Evolutionary conservation across 2,329 filamentous ascomycete genomes (phyloP).

Genomic region (Gaeumannomyces sp.): DNA sequence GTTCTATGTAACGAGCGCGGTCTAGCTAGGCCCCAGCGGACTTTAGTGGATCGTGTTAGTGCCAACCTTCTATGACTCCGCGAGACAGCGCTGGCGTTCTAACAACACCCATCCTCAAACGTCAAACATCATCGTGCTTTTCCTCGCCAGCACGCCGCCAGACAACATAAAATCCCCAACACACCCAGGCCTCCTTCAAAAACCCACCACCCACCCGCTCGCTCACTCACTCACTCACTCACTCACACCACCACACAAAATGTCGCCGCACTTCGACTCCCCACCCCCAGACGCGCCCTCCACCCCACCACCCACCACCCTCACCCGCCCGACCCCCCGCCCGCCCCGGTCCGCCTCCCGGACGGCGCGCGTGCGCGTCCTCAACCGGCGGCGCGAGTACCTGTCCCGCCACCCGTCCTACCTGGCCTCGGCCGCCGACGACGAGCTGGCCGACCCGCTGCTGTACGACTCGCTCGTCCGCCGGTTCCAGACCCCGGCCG

Average conservation of each 20-base stretch:
- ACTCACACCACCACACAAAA: not conserved
- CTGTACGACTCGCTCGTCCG: slow-evolving; percentile 78
- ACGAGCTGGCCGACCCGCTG: slow-evolving; percentile 51
- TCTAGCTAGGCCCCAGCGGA: too few relatives aligned
- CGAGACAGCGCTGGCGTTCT: too few relatives aligned
- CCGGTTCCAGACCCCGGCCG: slow-evolving; percentile 65
- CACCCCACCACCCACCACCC: not conserved
- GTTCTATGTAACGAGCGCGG: too few relatives aligned
- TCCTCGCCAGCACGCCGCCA: too few relatives aligned
- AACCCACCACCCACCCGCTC: not conserved
- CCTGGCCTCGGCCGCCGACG: slow-evolving; percentile 12
- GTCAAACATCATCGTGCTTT: too few relatives aligned
- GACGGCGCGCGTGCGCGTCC: slow-evolving; percentile 38
- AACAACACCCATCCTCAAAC: not conserved
- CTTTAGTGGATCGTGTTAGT: not conserved
- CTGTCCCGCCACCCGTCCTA: slow-evolving; percentile 68
- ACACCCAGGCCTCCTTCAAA: not conserved
- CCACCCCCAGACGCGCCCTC: slow-evolving; percentile 4
- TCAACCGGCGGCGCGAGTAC: slow-evolving; percentile 50
- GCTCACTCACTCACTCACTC: too few relatives aligned
- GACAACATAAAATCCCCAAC: too few relatives aligned
- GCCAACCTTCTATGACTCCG: not conserved
- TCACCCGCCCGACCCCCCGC: slow-evolving; percentile 36
- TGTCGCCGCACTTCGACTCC: slow-evolving; percentile 5
- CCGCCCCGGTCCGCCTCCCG: slow-evolving; percentile 35